phyloP scores from a whole-genome alignment of 768 basidiomycete genomes.

The Hemileccinum impolitum region DNA sequence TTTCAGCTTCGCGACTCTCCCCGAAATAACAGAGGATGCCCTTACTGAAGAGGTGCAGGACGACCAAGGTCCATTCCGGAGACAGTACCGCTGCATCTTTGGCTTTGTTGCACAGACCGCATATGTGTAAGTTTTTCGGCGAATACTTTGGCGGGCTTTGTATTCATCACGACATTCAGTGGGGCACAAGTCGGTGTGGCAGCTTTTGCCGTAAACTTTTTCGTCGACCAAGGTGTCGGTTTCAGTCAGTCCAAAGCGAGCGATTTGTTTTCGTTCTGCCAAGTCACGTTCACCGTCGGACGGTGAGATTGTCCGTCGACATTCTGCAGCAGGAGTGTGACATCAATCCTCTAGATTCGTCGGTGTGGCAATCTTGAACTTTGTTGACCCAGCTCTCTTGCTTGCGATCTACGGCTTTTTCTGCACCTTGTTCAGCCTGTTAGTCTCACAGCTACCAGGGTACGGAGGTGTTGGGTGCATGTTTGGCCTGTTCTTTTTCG shows the following conservation, averaged over 20 bases:
- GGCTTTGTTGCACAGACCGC: constrained; percentile 71
- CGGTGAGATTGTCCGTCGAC: constrained; percentile 35
- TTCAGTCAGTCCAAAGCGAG: constrained; percentile 52
- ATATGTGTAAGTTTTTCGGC: constrained; percentile 47
- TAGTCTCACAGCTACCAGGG: constrained; percentile 49
- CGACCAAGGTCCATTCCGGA: constrained; percentile 57
- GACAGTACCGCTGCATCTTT: constrained; percentile 67
- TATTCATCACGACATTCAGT: constrained; percentile 24
- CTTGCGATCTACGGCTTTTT: constrained; percentile 50
- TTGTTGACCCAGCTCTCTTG: constrained; percentile 62
- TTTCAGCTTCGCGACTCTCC: constrained; percentile 60
- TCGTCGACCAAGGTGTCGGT: constrained; percentile 59
- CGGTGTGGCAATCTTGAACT: constrained; percentile 56
- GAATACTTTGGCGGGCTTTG: not conserved
- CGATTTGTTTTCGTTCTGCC: constrained; percentile 66
- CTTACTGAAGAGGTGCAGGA: constrained; percentile 46
- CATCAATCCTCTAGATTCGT: constrained; percentile 46
- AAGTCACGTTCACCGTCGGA: constrained; percentile 64
- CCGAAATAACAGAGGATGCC: constrained; percentile 71
- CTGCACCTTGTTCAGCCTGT: constrained; percentile 51
- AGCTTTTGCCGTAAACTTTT: constrained; percentile 65
- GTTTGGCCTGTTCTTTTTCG: constrained; percentile 69
- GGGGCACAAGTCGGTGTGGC: constrained; percentile 69
- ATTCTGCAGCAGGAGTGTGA: constrained; percentile 2
- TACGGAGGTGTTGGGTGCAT: constrained; percentile 56